These are phyloP conservation scores for Populus hybrid DNA, from an alignment of 441 rosid species.

Conservation along the genomic window DNA sequence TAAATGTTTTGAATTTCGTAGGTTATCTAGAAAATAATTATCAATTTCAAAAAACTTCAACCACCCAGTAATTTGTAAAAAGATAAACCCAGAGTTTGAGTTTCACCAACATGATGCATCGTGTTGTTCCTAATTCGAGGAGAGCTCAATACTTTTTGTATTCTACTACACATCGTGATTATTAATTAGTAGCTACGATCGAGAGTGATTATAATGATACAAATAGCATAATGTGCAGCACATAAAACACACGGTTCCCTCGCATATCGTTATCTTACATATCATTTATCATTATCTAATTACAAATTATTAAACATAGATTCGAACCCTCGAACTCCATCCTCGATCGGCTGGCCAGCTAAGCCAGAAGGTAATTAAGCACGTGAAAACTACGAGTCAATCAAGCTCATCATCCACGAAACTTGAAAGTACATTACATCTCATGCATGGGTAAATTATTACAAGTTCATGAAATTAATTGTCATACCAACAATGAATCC, in stretches of 20 bases:
- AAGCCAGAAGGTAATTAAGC: constrained; percentile 7
- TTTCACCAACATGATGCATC: no score
- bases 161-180: no score
- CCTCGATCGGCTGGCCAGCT: neutral
- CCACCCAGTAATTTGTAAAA: no score
- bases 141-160: no score
- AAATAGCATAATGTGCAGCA: neutral
- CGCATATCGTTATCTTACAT: neutral
- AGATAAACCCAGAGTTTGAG: no score
- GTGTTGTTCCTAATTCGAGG: no score
- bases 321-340: neutral
- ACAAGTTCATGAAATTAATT: neutral
- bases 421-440: neutral
- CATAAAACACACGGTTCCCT: neutral
- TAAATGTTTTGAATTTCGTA: no score
- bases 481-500: constrained; percentile 31
- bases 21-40: no score
- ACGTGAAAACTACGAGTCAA: constrained; percentile 3
- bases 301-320: neutral
- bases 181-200: no score
- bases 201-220: no score
- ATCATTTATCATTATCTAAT: neutral
- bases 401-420: neutral
- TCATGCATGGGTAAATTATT: neutral
- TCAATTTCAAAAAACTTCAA: no score